These are phyloP conservation scores for Pichia deserticola DNA, from an alignment of 805 yeast species.

Conservation along the genomic window DNA sequence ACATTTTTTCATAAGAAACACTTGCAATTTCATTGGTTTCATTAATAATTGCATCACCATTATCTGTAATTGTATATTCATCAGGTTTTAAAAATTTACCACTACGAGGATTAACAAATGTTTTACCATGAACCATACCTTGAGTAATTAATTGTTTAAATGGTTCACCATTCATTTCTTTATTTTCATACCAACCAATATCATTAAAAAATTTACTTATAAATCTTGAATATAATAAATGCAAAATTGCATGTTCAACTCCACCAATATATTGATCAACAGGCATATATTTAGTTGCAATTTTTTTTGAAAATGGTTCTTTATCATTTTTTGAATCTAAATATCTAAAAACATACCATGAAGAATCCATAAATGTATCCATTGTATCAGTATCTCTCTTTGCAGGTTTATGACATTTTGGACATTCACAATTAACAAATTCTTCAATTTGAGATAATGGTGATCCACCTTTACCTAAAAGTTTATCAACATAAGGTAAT, in stretches of 20 bases:
- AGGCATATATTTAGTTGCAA: constrained; percentile 55
- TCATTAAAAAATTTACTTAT: constrained; percentile 69
- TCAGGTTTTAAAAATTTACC: constrained; percentile 75
- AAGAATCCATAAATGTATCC: constrained; percentile 98
- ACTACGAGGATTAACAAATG: constrained; percentile 61
- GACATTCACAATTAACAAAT: constrained; percentile 72
- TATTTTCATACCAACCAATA: constrained; percentile 61
- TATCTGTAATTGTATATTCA: constrained; percentile 45
- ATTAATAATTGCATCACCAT: constrained; percentile 39
- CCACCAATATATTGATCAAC: constrained; percentile 93
- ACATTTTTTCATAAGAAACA: constrained; percentile 83
- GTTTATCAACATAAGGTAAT: constrained; percentile 50
- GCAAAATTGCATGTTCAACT: constrained; percentile 93
- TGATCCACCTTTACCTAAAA: constrained; percentile 46
- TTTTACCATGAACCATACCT: constrained; percentile 97
- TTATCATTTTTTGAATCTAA: constrained; percentile 59
- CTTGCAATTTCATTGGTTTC: constrained; percentile 45
- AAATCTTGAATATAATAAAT: constrained; percentile 79
- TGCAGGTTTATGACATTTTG: constrained; percentile 66
- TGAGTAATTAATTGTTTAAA: constrained; percentile 76
- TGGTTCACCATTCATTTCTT: constrained; percentile 61
- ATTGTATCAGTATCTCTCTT: constrained; percentile 93
- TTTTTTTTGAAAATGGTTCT: constrained; percentile 45
- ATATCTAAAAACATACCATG: constrained; percentile 91
- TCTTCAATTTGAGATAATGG: constrained; percentile 63